Conservation (phyloP, 495 filamentous ascomycete genomes). For the Oidiodendron maius region DNA sequence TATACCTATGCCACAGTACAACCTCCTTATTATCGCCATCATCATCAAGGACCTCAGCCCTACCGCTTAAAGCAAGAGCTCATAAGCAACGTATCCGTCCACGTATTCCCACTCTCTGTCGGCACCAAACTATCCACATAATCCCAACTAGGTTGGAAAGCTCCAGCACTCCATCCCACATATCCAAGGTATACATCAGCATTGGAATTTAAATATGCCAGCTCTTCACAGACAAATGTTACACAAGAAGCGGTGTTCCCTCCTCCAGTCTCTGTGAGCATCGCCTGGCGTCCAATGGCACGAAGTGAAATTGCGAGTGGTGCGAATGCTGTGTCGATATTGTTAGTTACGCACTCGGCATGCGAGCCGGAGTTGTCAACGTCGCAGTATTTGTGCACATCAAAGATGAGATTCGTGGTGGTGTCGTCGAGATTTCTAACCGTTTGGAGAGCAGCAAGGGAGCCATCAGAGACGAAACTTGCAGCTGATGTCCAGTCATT, state of each 20-base stretch:
- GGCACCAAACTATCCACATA: no score
- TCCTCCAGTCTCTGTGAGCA: slow-evolving; percentile 51
- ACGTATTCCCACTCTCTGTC: no score
- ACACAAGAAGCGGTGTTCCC: slow-evolving; percentile 39
- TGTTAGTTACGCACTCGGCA: slow-evolving; percentile 45
- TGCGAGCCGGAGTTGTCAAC: slow-evolving; percentile 49
- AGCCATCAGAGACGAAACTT: slow-evolving; percentile 37
- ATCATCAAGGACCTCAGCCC: no score
- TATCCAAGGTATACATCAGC: no score
- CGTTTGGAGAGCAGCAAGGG: slow-evolving; percentile 37
- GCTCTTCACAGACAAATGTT: slow-evolving; percentile 30
- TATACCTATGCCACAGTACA: no score
- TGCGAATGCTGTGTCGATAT: slow-evolving; percentile 39
- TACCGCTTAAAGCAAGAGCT: no score
- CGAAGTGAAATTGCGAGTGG: slow-evolving; percentile 42
- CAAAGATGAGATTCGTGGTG: slow-evolving; percentile 48
- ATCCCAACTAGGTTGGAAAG: no score
- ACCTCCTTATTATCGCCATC: no score
- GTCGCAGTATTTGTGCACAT: slow-evolving; percentile 54
- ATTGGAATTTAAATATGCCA: slow-evolving; percentile 31
- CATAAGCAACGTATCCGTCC: no score
- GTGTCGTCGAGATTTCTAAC: slow-evolving; percentile 50
- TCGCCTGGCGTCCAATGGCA: slow-evolving; percentile 39
- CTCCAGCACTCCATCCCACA: no score
- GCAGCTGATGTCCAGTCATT: slow-evolving; percentile 43